These are phyloP conservation scores for Actinomortierella ambigua DNA, from an alignment of 371 early-diverging fungal species.

Conservation along the genomic window DNA sequence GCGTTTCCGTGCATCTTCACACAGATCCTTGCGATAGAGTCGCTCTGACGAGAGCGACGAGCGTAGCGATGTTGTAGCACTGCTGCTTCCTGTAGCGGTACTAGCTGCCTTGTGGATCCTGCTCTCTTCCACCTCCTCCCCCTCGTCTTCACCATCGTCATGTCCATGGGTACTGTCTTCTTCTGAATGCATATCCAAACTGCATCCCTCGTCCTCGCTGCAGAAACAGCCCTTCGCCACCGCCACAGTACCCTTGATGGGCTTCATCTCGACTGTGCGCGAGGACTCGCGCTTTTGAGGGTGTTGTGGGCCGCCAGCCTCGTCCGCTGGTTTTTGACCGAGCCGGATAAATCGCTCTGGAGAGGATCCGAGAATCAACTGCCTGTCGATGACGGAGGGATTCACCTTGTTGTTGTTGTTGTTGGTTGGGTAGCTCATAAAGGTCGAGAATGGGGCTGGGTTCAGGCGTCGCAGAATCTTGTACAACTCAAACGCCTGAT, in stretches of 20 bases:
- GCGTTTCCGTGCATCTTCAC: conserved; percentile 29
- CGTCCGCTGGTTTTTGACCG: conserved; percentile 39
- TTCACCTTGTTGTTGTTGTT: conserved; percentile 31
- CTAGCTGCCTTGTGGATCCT: background rate
- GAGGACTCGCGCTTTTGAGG: background rate
- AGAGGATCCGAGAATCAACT: conserved; percentile 60
- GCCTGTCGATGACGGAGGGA: background rate
- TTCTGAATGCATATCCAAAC: conserved; percentile 24
- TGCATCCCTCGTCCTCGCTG: conserved; percentile 42
- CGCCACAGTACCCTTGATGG: conserved; percentile 92
- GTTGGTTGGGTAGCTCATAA: conserved; percentile 55
- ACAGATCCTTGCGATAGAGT: conserved; percentile 19
- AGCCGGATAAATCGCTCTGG: conserved; percentile 90
- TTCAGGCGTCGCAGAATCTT: conserved; percentile 71
- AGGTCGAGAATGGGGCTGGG: conserved; percentile 89
- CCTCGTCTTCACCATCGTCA: conserved; percentile 51
- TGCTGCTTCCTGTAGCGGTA: background rate
- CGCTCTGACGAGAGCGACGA: too few relatives aligned
- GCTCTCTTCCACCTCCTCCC: background rate
- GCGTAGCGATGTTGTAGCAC: too few relatives aligned
- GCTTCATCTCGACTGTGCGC: conserved; percentile 86
- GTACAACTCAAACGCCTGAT: conserved; percentile 63
- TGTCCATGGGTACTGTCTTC: conserved; percentile 35
- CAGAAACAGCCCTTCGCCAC: conserved; percentile 55
- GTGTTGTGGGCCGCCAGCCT: background rate